Percentiles rank a stretch among this genome's conserved stretches.
These are phyloP conservation scores for Closterium sp. DNA, from an alignment of 139 green algal genomes.

Conservation along the genomic window DNA sequence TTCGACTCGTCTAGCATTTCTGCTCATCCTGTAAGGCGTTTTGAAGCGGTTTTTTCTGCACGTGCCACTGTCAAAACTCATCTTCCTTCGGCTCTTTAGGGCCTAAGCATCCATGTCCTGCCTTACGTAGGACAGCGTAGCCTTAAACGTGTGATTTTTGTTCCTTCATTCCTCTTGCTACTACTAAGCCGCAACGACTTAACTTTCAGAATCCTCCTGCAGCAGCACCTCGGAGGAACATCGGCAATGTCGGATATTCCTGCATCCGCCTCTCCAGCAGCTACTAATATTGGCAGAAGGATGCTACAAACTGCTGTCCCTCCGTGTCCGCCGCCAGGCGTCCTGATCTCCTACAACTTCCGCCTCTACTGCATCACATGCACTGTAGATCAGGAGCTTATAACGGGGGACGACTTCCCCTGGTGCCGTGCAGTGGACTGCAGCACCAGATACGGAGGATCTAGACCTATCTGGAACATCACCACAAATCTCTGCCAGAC, in stretches of 20 bases:
- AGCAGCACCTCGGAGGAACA: not conserved
- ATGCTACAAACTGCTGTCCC: not conserved
- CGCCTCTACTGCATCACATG: not conserved
- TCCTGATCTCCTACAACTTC: not conserved
- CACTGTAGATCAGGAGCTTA: not conserved
- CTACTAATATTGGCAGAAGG: not conserved
- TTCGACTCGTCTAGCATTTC: not conserved
- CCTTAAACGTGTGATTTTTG: too few relatives aligned
- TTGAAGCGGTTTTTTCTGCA: too few relatives aligned
- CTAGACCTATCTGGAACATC: not conserved
- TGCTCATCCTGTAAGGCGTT: not conserved
- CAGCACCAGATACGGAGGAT: not conserved
- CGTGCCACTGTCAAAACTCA: too few relatives aligned
- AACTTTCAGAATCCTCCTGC: not conserved
- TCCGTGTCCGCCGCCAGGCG: not conserved
- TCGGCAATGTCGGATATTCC: not conserved
- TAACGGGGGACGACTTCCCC: not conserved
- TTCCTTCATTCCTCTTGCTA: too few relatives aligned
- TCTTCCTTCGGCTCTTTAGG: too few relatives aligned
- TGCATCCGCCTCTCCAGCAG: not conserved
- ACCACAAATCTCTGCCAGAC: not conserved
- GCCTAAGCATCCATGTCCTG: too few relatives aligned
- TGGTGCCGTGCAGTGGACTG: not conserved
- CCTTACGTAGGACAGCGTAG: too few relatives aligned
- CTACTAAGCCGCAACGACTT: too few relatives aligned